Base-by-base conservation (phyloP, 495 filamentous ascomycete genomes). In the Trichoderma erinaceum region DNA sequence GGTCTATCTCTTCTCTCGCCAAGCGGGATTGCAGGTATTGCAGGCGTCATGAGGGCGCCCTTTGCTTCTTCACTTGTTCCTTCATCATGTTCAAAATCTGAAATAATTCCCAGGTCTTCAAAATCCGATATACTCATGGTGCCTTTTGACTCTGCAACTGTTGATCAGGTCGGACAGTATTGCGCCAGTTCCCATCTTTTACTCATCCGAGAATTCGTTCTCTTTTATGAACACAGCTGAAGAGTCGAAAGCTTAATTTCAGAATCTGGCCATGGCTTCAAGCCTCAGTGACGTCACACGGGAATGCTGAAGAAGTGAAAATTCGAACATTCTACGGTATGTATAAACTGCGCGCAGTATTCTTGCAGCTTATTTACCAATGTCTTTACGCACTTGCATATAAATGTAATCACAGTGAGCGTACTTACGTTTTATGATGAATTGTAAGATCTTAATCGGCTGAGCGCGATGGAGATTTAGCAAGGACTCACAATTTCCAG, bases 281-380 rank as follows among this genome's bases (percentile, higher is more conserved):
- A 61, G 56, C 56, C 56, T 61, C 25, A 29, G 56, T 61, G 56
- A 61, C 56, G 56, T 61, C 56, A 61, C 56, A 27, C 27, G 2
- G 56, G 16, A 21, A 61, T 29, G 56, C 23, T 29, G 13, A 61
- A 35, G 16, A 4, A 3, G 50, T n/a, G 10, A 11, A 56, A 23
- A 21, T 23, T 56, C 2, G n/a, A 56, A 56, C 3, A 0, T 56
- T 56, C 10, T 56, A 1, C 2, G 21, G 18, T 12, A 46, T 4
- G 6, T 18, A 15, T 18, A 5, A 18, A 46, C 12, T 18, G 13
- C 18, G 10, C 16, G 2, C 18, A 46, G 43, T 46, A 16, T 4
- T 18, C 8, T 38, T 38, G 8, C 8, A 7, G 35, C 35, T 38
- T 7, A 38, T 6, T 38, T 3, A 10, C 35, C 0, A 10, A 7